phyloP scores from a whole-genome alignment of 176 grass and related monocot species.

The Saccharum spontaneum region DNA sequence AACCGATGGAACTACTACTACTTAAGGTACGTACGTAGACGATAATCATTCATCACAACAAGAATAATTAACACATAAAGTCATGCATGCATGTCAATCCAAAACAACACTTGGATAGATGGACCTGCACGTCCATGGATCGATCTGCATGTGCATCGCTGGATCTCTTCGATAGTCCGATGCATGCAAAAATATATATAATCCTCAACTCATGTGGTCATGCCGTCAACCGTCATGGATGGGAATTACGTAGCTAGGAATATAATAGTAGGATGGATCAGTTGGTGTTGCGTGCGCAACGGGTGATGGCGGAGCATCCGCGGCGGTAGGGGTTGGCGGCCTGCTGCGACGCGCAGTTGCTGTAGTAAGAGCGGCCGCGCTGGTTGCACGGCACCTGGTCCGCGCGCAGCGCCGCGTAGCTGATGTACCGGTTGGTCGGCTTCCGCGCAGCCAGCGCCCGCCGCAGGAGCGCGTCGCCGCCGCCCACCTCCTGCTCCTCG shows the following conservation, averaged over 20 bases:
- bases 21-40: neutral
- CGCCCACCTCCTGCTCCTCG: conserved; percentile 8
- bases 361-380: conserved; percentile 76
- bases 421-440: conserved; percentile 28
- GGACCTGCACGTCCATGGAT: neutral
- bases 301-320: conserved; percentile 73
- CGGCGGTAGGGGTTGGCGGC: conserved; percentile 67
- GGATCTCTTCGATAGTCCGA: neutral
- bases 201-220: no score
- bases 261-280: neutral
- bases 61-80: neutral
- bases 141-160: neutral
- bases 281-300: conserved; percentile 50
- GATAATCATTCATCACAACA: neutral
- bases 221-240: no score
- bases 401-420: conserved; percentile 57
- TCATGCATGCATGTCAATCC: neutral
- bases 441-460: conserved; percentile 8
- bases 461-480: neutral
- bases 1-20: neutral
- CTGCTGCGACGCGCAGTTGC: conserved; percentile 43
- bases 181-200: neutral
- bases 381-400: conserved; percentile 69
- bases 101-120: neutral
- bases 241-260: no score